A percentile compares a stretch with the other conserved stretches of the same genome.
These are phyloP conservation scores for Decorospora gaudefroyi DNA, from an alignment of 2,329 filamentous ascomycete genomes.

Conservation along the genomic window DNA sequence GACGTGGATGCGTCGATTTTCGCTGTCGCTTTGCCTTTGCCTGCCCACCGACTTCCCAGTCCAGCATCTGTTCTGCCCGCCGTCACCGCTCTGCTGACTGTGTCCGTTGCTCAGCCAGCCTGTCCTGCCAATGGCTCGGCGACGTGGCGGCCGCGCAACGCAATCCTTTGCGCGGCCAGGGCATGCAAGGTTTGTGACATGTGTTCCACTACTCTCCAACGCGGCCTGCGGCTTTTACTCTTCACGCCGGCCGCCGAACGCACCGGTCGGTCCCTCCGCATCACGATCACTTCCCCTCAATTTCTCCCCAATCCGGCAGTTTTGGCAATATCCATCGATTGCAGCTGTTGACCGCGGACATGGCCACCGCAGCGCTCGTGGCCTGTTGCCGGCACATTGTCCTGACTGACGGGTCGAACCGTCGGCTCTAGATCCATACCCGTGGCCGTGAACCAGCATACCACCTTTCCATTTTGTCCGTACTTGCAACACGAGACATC, in stretches of 20 bases:
- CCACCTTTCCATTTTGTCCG: too few species aligned
- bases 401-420: conserved; percentile 14
- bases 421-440: conserved; percentile 13
- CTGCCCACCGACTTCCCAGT: too few species aligned
- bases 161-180: too few species aligned
- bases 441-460: conserved; percentile 6
- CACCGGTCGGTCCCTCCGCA: background rate
- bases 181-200: too few species aligned
- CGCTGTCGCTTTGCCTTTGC: background rate
- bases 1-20: too few species aligned
- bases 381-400: conserved; percentile 10
- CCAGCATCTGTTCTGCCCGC: too few species aligned
- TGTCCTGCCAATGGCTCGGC: background rate
- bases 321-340: conserved; percentile 6
- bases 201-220: too few species aligned
- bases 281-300: background rate
- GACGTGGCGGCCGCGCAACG: background rate
- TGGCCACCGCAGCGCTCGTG: conserved; percentile 10
- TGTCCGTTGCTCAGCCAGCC: background rate
- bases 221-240: too few species aligned
- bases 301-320: conserved; percentile 7
- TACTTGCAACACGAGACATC: too few species aligned
- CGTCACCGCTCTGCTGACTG: conserved; percentile 3
- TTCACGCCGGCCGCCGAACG: background rate
- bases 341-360: conserved; percentile 5